phyloP scores from a whole-genome alignment of 2,329 filamentous ascomycete species.

The Pseudogymnoascus sp. region DNA sequence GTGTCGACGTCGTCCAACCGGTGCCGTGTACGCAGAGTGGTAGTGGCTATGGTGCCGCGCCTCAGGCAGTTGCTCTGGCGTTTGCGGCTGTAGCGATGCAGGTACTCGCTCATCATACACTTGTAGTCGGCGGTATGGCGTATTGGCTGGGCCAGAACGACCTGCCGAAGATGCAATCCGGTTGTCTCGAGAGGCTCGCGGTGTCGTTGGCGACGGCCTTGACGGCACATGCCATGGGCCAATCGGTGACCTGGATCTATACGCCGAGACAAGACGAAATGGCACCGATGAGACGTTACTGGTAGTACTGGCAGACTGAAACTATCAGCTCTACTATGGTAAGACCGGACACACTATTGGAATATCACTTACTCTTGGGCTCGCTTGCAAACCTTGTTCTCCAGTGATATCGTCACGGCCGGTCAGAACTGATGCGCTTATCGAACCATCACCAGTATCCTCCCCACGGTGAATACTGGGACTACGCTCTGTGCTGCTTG shows the following conservation, averaged over 20 bases:
- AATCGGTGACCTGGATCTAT: conserved; percentile 11
- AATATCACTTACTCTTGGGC: conserved; percentile 10
- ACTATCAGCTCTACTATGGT: not conserved
- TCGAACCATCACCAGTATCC: not conserved
- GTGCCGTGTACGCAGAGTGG: conserved; percentile 37
- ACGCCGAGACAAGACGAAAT: conserved; percentile 11
- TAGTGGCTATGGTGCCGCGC: conserved; percentile 38
- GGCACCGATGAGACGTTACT: conserved; percentile 10
- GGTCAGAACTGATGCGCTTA: not conserved
- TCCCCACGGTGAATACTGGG: not conserved
- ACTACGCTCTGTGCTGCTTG: not conserved
- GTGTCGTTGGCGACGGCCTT: conserved; percentile 10
- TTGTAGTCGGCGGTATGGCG: conserved; percentile 26
- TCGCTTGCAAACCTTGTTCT: not conserved
- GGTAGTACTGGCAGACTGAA: conserved; percentile 4
- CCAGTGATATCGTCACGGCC: not conserved
- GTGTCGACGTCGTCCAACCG: conserved; percentile 24
- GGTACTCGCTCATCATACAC: conserved; percentile 42
- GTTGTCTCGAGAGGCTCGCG: not conserved
- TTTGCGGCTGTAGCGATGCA: conserved; percentile 40
- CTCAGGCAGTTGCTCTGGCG: conserved; percentile 41
- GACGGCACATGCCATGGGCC: not conserved
- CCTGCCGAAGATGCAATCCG: conserved; percentile 16
- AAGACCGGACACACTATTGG: conserved; percentile 4
- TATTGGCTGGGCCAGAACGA: conserved; percentile 18